Percentiles rank a stretch among this genome's conserved stretches.
These are phyloP conservation scores for Schizochytrium sp. DNA, from an alignment of 108 stramenopile species.

Conservation along the genomic window DNA sequence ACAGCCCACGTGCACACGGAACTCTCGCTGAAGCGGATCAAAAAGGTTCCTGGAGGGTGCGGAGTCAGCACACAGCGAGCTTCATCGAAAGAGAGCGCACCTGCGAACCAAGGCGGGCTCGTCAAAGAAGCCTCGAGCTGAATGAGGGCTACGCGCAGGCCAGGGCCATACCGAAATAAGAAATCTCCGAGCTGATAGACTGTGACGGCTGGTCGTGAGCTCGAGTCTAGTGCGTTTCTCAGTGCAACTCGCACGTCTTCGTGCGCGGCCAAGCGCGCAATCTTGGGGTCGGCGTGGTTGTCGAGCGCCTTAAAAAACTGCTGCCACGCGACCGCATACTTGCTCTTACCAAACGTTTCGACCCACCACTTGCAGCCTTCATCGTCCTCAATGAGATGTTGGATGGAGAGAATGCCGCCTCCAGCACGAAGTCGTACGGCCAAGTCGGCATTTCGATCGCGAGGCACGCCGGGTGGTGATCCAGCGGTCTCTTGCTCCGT, in stretches of 20 bases:
- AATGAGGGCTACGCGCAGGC: not conserved
- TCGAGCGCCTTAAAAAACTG: not conserved
- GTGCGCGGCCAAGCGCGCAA: not conserved
- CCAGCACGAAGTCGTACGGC: not conserved
- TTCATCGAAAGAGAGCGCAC: not conserved
- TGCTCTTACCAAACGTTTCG: not conserved
- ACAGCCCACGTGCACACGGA: not conserved
- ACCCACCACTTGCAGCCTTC: not conserved
- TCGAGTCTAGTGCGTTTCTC: not conserved
- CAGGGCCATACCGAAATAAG: not conserved
- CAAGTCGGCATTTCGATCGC: no score
- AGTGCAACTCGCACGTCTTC: not conserved
- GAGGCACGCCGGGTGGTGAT: no score
- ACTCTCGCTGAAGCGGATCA: not conserved
- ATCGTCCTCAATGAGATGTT: not conserved
- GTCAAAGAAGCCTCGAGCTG: not conserved
- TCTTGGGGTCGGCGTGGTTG: not conserved
- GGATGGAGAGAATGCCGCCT: not conserved
- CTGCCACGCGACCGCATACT: not conserved
- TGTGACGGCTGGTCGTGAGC: not conserved
- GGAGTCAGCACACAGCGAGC: not conserved
- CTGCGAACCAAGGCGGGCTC: conserved; percentile 11
- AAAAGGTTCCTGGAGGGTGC: not conserved
- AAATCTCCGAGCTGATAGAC: not conserved
- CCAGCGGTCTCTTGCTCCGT: no score